Conservation (phyloP, 2,329 filamentous ascomycete species). For the Diaporthe vaccinii region DNA sequence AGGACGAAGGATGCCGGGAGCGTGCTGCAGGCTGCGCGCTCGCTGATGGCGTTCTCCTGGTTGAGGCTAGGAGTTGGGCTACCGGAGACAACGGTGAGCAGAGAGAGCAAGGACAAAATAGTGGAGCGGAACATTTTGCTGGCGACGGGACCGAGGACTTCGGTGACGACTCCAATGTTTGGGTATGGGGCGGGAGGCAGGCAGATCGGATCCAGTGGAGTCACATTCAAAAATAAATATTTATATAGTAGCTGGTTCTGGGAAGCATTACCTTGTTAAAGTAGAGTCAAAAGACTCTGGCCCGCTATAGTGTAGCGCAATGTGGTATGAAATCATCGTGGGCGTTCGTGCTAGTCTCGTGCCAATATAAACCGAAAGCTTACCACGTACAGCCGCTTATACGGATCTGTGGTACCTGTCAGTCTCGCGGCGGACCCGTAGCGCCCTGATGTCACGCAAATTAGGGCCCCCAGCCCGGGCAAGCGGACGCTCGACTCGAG, state of each 20-base stretch:
- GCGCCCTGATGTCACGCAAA: not conserved
- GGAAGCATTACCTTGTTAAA: constrained; percentile 5
- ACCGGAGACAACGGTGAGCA: constrained; percentile 18
- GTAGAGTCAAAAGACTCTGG: not conserved
- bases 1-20: constrained; percentile 61
- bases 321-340: constrained; percentile 9
- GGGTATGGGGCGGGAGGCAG: not conserved
- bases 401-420: constrained; percentile 19
- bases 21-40: constrained; percentile 18
- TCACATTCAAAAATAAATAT: not conserved
- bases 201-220: not conserved
- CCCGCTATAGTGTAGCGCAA: constrained; percentile 18
- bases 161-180: not conserved
- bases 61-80: not conserved
- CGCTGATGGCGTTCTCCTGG: not conserved
- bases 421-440: not conserved
- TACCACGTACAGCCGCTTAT: not conserved
- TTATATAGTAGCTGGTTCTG: not conserved
- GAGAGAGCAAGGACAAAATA: not conserved
- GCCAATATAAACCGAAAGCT: constrained; percentile 21
- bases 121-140: constrained; percentile 25
- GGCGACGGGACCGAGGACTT: too few relatives aligned
- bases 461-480: not conserved
- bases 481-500: not conserved
- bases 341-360: constrained; percentile 1